Percentiles rank a stretch among this genome's conserved stretches.
phyloP scores from a whole-genome alignment of 352 stramenopile genomes.

The Phytophthora pisi region DNA sequence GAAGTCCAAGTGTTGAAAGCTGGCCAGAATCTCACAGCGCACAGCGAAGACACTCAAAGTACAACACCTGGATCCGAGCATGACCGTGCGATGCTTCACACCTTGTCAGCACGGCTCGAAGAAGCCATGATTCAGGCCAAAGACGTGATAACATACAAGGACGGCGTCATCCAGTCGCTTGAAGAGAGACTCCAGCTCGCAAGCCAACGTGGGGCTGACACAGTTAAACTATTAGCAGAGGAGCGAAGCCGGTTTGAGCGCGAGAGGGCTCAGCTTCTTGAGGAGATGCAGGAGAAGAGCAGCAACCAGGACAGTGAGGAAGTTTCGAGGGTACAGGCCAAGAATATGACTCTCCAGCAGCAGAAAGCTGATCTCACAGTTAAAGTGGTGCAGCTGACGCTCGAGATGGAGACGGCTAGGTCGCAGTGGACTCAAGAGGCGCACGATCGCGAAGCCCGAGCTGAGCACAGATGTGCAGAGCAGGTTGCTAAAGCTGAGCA shows the following conservation, averaged over 20 bases:
- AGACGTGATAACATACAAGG: conserved; percentile 72
- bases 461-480: conserved; percentile 16
- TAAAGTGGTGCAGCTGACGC: conserved; percentile 38
- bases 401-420: conserved; percentile 38
- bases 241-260: conserved; percentile 28
- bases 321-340: conserved; percentile 14
- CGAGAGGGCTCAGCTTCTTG: conserved; percentile 22
- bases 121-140: conserved; percentile 73
- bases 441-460: conserved; percentile 23
- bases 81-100: conserved; percentile 57
- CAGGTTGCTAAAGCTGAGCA: conserved; percentile 26
- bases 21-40: not conserved
- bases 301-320: conserved; percentile 17
- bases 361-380: conserved; percentile 40
- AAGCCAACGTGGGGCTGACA: conserved; percentile 29
- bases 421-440: conserved; percentile 31
- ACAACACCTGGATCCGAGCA: conserved; percentile 6
- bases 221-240: conserved; percentile 19
- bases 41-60: not conserved
- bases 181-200: conserved; percentile 44
- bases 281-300: conserved; percentile 29
- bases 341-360: conserved; percentile 29
- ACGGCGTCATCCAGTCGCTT: conserved; percentile 58
- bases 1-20: conserved; percentile 51
- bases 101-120: conserved; percentile 60